Evolutionary conservation across 1,284 basidiomycete species (phyloP).

Genomic region (Golubevia pallescens): DNA sequence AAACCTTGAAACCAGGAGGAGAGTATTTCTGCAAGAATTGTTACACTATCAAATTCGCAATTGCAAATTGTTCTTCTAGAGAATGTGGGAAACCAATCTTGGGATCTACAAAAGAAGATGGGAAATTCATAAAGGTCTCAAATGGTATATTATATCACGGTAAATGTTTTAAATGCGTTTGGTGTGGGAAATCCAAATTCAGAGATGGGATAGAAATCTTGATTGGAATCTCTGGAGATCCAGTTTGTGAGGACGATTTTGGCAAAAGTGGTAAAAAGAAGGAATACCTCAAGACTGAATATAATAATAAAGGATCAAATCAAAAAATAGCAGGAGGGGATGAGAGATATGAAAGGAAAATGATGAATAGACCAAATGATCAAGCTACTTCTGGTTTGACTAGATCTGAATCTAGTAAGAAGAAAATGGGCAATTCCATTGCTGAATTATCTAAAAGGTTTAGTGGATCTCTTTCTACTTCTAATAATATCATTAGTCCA

Average conservation of each 20-base stretch:
- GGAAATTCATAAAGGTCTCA: conserved; percentile 34
- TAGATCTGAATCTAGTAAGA: not conserved
- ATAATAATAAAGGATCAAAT: too few relatives aligned
- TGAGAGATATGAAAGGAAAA: too few relatives aligned
- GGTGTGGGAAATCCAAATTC: conserved; percentile 14
- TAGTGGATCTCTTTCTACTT: not conserved
- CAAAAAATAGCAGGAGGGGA: too few relatives aligned
- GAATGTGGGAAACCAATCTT: conserved; percentile 26
- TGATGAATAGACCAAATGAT: too few relatives aligned
- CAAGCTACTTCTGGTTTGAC: too few relatives aligned
- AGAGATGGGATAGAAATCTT: conserved; percentile 21
- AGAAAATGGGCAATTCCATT: conserved; percentile 40
- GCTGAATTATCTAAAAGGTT: conserved; percentile 39
- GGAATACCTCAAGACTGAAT: too few relatives aligned
- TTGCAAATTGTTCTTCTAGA: conserved; percentile 22
- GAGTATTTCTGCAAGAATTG: conserved; percentile 35
- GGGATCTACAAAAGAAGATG: conserved; percentile 44
- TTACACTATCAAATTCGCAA: conserved; percentile 29
- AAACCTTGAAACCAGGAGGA: conserved; percentile 1
- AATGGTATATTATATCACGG: conserved; percentile 36
- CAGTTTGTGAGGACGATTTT: conserved; percentile 39
- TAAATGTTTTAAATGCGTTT: conserved; percentile 34
- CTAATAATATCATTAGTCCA: not conserved
- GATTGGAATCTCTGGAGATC: conserved; percentile 39
- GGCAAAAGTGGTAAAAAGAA: conserved; percentile 9